phyloP scores from a whole-genome alignment of 164 flowering plant species.

The Kalanchoe fedtschenkoi region DNA sequence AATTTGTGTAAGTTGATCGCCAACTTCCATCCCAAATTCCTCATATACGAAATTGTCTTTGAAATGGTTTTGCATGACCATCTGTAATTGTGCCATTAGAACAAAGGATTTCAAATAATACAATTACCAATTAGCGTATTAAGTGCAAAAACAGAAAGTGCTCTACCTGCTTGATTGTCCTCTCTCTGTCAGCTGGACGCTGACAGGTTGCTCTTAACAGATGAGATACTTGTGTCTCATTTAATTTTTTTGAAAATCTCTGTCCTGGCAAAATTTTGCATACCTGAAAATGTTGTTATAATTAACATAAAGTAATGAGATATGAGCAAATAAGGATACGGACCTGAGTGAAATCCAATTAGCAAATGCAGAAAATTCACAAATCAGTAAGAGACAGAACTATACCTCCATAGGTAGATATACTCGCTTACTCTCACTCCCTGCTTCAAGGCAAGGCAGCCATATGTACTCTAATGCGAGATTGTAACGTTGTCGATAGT shows the following conservation, averaged over 20 bases:
- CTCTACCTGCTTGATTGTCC: constrained; percentile 22
- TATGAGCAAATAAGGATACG: too few relatives aligned
- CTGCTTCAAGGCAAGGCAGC: constrained; percentile 34
- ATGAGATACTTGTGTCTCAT: constrained; percentile 53
- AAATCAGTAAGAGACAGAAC: too few relatives aligned
- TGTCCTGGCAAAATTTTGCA: constrained; percentile 57
- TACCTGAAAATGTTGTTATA: constrained; percentile 22
- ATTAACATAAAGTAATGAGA: not conserved
- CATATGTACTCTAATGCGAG: constrained; percentile 9
- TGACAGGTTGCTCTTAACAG: constrained; percentile 56
- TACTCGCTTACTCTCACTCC: constrained; percentile 24
- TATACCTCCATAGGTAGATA: constrained; percentile 50
- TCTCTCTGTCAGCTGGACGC: constrained; percentile 38
- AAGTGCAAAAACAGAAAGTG: not conserved
- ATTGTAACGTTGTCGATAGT: constrained; percentile 25
- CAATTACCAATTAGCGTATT: too few relatives aligned
- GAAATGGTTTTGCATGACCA: constrained; percentile 23
- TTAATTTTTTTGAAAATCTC: constrained; percentile 43
- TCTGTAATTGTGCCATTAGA: too few relatives aligned
- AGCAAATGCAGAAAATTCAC: not conserved
- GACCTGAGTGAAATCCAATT: too few relatives aligned
- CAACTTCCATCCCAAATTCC: constrained; percentile 61
- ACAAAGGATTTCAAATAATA: not conserved
- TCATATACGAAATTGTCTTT: constrained; percentile 17
- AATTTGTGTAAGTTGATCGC: constrained; percentile 19